These are phyloP conservation scores for Tetracladium marchalianum DNA, from an alignment of 495 filamentous ascomycete genomes.

Conservation along the genomic window DNA sequence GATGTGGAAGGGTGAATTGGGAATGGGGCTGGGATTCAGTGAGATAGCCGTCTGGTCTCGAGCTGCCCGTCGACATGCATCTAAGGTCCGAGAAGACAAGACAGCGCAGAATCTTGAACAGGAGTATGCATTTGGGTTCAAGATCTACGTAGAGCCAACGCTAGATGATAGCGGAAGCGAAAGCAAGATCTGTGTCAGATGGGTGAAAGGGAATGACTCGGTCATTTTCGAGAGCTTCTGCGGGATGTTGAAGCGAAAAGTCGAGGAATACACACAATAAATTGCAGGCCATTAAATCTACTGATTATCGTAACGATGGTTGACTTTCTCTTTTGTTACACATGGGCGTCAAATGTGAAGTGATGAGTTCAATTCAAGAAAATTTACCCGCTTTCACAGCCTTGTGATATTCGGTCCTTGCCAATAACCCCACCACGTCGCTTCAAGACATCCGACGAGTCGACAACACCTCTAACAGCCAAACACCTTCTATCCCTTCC, in stretches of 20 bases:
- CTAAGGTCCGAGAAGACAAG: constrained; percentile 7
- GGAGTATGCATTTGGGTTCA: constrained; percentile 33
- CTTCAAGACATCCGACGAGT: too few species aligned
- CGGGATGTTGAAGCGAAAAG: constrained; percentile 53
- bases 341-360: too few species aligned
- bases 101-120: constrained; percentile 20
- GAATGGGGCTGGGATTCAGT: constrained; percentile 44
- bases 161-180: not conserved
- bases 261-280: constrained; percentile 1
- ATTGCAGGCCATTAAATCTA: not conserved
- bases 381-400: too few species aligned
- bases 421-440: too few species aligned
- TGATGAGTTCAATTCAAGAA: too few species aligned
- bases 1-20: constrained; percentile 34
- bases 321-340: too few species aligned
- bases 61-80: constrained; percentile 44
- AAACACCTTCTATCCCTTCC: too few species aligned
- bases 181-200: constrained; percentile 43
- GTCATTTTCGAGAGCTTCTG: constrained; percentile 83
- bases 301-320: too few species aligned
- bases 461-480: too few species aligned
- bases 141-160: constrained; percentile 20
- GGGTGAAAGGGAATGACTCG: constrained; percentile 66
- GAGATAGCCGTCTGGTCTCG: constrained; percentile 64
- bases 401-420: too few species aligned